Evolutionary conservation across 2,329 filamentous ascomycete genomes (phyloP).

Genomic region (Corinectria fuckeliana): DNA sequence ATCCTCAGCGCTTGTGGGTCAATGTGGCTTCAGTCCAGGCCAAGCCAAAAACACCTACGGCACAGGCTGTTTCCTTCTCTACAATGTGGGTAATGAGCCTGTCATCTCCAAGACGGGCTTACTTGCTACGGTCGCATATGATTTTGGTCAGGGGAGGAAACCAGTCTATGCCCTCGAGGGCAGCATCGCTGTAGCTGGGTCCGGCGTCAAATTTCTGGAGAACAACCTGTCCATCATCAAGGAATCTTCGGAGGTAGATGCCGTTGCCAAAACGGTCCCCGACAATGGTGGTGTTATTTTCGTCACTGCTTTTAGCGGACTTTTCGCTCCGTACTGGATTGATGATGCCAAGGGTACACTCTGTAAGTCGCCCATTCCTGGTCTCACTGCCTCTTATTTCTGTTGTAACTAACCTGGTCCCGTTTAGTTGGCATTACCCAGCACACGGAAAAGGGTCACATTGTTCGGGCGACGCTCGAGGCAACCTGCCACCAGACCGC

Average conservation of each 20-base stretch:
- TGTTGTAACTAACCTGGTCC: neutral
- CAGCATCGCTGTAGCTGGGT: slow-evolving; percentile 81
- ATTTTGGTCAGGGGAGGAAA: slow-evolving; percentile 67
- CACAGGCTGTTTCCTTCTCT: slow-evolving; percentile 87
- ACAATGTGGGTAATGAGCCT: slow-evolving; percentile 85
- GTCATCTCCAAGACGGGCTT: slow-evolving; percentile 85
- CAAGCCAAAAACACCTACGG: slow-evolving; percentile 92
- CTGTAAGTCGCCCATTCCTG: slow-evolving; percentile 56
- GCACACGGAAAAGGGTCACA: slow-evolving; percentile 83
- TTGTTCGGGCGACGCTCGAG: slow-evolving; percentile 87
- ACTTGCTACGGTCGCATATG: slow-evolving; percentile 85
- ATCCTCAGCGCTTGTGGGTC: slow-evolving; percentile 83
- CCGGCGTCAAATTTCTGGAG: slow-evolving; percentile 77
- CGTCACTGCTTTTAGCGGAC: slow-evolving; percentile 88
- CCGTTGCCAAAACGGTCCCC: slow-evolving; percentile 58
- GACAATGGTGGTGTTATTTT: slow-evolving; percentile 87
- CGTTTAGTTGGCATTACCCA: slow-evolving; percentile 78
- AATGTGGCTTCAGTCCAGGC: slow-evolving; percentile 82
- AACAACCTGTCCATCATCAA: slow-evolving; percentile 68
- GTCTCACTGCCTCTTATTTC: neutral
- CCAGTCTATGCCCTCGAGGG: slow-evolving; percentile 85
- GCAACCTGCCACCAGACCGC: slow-evolving; percentile 93
- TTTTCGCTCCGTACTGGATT: slow-evolving; percentile 95
- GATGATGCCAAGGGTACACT: slow-evolving; percentile 90
- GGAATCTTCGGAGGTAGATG: slow-evolving; percentile 56